Base-by-base conservation (phyloP, 2,329 filamentous ascomycete species). In the Cladobotryum protrusum region DNA sequence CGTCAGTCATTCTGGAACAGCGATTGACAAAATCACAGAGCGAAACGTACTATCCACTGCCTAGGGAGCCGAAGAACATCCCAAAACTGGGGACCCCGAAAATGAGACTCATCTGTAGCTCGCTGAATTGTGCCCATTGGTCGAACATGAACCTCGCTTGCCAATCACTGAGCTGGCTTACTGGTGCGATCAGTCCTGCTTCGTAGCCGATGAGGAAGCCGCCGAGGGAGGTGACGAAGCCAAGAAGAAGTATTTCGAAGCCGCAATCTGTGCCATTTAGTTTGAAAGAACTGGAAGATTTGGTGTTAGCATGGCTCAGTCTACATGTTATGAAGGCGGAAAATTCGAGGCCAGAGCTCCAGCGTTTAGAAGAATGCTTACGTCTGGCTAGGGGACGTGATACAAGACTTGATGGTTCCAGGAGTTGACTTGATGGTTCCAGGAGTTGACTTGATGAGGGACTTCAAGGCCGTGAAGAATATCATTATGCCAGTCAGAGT, bases 191-290 rank as follows among this genome's bases (percentile, higher is more conserved):
- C 58, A 81, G 77, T 55, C 79, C 81, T 9, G 78, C 83, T 56
- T 83, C 81, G 56, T 82, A 83, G 43, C 81, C 81, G 61, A 82
- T 83, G 53, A 84, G 73, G 63, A 81, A 81, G 43, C 79, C 81
- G 53, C 80, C 80, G 37, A 83, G 74, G 41, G 75, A 78, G 40
- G 78, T 79, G 39, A 76, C 69, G 33, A 73, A 64, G 41, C 76
- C 77, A 24, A 82, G 57, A 24, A 74, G 46, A 52, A 74, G 54
- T 19, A 71, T 56, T 53, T 73, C 70, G 19, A 61, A 48, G 43
- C 71, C 70, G 47, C 69, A 72, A 43, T 71, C 62, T 60, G 68
- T 69, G 54, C 71, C 70, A 58, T 71, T 72, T 61, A 72, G 52
- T 49, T 63, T 67, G 58, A 73, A 62, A 34, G 68, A 70, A 52